These are phyloP conservation scores for Plectranthus barbatus DNA, from an alignment of 257 asterid species.

Conservation along the genomic window DNA sequence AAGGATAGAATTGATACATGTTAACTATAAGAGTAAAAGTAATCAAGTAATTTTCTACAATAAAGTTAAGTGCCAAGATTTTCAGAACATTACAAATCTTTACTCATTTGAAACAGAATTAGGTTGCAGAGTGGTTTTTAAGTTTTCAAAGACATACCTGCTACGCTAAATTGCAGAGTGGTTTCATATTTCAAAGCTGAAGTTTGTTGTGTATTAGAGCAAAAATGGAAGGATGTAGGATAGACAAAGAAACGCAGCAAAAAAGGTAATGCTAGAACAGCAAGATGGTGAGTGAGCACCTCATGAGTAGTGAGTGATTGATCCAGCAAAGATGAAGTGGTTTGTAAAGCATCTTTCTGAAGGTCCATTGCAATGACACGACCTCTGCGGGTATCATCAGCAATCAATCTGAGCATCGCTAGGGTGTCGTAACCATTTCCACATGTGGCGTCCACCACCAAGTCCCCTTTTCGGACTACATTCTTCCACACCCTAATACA, in stretches of 20 bases:
- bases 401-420: constrained; percentile 60
- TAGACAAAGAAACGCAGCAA: no score
- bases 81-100: not conserved
- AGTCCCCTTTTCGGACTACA: constrained; percentile 67
- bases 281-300: no score
- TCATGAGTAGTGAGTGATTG: constrained; percentile 43
- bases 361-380: constrained; percentile 83
- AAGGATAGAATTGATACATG: not conserved
- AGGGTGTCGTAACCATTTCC: constrained; percentile 91
- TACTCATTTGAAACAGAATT: no score
- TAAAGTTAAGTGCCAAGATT: not conserved
- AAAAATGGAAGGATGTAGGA: no score
- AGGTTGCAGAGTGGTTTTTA: no score
- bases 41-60: not conserved
- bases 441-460: constrained; percentile 88
- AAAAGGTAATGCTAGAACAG: no score
- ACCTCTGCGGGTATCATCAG: constrained; percentile 44
- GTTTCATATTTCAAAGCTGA: no score
- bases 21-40: not conserved
- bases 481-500: constrained; percentile 70
- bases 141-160: no score
- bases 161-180: no score
- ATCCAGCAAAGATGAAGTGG: constrained; percentile 60
- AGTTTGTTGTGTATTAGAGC: no score
- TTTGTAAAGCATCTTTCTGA: constrained; percentile 68